Evolutionary conservation across 139 green algal genomes (phyloP).

Genomic region (Axilococcus clingmanii): DNA sequence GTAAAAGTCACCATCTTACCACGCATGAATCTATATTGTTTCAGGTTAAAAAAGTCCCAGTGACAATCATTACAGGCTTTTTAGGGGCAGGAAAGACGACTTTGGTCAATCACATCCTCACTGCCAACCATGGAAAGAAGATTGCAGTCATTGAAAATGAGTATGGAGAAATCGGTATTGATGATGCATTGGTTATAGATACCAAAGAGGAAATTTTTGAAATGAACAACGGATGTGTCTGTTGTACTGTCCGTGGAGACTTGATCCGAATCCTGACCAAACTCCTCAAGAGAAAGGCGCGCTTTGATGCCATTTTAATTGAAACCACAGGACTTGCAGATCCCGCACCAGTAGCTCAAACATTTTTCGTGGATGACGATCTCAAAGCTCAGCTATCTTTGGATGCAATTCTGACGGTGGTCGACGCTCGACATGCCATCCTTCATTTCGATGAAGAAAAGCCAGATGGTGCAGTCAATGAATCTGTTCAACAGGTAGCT

Average conservation of each 20-base stretch:
- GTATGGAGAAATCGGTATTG: conserved; percentile 66
- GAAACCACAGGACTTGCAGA: conserved; percentile 83
- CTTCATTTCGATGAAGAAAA: conserved; percentile 77
- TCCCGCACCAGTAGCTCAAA: conserved; percentile 75
- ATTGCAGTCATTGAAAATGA: conserved; percentile 80
- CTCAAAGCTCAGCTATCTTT: conserved; percentile 36
- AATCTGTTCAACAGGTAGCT: conserved; percentile 61
- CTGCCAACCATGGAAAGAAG: conserved; percentile 55
- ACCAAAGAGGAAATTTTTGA: conserved; percentile 67
- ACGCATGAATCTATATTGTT: too few relatives aligned
- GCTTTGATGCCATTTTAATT: conserved; percentile 81
- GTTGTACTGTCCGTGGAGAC: conserved; percentile 61
- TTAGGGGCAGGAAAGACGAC: conserved; percentile 63
- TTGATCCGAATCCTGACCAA: conserved; percentile 72
- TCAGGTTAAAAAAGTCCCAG: too few relatives aligned
- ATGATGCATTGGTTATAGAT: conserved; percentile 69
- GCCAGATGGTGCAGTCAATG: conserved; percentile 68
- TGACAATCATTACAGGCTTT: neutral
- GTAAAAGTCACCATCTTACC: too few relatives aligned
- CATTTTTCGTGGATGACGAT: conserved; percentile 87
- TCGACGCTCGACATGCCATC: conserved; percentile 70
- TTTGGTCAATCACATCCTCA: conserved; percentile 71
- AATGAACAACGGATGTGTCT: conserved; percentile 57
- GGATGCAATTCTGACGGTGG: conserved; percentile 68
- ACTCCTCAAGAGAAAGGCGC: conserved; percentile 59